Evolutionary conservation across 1,284 basidiomycete genomes (phyloP).

Genomic region (Laetiporus sulphureus): DNA sequence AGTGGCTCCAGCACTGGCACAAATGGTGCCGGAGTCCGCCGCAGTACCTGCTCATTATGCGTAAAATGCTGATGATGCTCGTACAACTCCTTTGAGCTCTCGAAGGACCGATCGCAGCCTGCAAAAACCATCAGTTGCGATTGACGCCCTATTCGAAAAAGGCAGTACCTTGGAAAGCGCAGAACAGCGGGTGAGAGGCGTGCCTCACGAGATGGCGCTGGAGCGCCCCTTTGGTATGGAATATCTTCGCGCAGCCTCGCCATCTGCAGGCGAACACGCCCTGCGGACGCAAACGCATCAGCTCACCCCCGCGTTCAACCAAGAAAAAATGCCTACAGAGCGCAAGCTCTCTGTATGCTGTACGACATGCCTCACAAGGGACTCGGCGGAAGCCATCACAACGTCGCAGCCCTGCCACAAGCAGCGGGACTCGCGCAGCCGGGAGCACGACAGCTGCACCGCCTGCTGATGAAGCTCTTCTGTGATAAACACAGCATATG

Average conservation of each 20-base stretch:
- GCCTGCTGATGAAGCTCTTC: too few species aligned
- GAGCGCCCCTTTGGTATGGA: conserved; percentile 25
- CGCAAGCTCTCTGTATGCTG: conserved; percentile 35
- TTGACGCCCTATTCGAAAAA: not conserved
- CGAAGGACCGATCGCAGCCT: conserved; percentile 39
- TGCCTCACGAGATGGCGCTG: conserved; percentile 40
- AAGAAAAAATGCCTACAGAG: conserved; percentile 20
- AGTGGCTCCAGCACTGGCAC: conserved; percentile 24
- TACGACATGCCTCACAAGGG: conserved; percentile 44
- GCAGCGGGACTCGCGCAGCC: conserved; percentile 43
- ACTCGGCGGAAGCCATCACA: conserved; percentile 45
- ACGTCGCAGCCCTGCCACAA: conserved; percentile 53
- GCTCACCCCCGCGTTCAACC: conserved; percentile 9
- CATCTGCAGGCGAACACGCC: conserved; percentile 36
- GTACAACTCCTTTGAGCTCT: conserved; percentile 28
- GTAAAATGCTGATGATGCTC: conserved; percentile 24
- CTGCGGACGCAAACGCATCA: conserved; percentile 3
- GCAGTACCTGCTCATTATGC: conserved; percentile 20
- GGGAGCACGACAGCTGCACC: conserved; percentile 30
- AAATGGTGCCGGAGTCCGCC: conserved; percentile 29
- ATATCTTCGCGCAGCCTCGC: conserved; percentile 37
- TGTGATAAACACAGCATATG: too few species aligned
- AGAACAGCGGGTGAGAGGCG: conserved; percentile 33
- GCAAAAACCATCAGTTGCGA: too few species aligned
- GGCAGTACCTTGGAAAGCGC: conserved; percentile 40